Evolutionary conservation across 345 rosid species (phyloP).

Genomic region (Citrus sp.): DNA sequence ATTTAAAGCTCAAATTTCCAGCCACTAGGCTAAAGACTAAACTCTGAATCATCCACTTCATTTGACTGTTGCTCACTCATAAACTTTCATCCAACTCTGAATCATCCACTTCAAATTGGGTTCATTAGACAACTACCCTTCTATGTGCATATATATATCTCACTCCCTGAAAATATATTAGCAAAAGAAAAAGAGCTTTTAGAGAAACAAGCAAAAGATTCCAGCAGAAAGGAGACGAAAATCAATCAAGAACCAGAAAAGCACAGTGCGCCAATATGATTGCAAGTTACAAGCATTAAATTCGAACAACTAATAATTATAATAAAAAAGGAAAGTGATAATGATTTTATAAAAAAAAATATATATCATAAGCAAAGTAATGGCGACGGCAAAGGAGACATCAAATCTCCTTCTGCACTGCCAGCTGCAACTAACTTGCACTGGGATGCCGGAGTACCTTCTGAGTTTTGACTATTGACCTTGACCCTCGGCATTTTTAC

Average conservation of each 20-base stretch:
- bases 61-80: no score
- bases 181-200: neutral
- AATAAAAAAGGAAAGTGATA: neutral
- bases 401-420: neutral
- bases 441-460: no score
- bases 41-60: no score
- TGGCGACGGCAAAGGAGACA: neutral
- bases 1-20: no score
- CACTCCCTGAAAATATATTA: conserved; percentile 21
- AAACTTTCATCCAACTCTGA: no score
- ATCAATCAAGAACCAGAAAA: neutral
- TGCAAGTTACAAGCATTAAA: no score
- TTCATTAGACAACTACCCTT: neutral
- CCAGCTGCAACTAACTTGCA: no score
- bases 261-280: neutral
- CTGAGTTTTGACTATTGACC: neutral
- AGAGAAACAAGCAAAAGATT: neutral
- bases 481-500: neutral
- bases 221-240: neutral
- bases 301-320: neutral
- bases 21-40: no score
- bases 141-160: neutral
- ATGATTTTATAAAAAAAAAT: neutral
- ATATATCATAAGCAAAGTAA: neutral
- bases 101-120: no score